A percentile compares a stretch with the other conserved stretches of the same genome.
Evolutionary conservation across 2,329 filamentous ascomycete species (phyloP).

Genomic region (Aspergillus luchuensis): DNA sequence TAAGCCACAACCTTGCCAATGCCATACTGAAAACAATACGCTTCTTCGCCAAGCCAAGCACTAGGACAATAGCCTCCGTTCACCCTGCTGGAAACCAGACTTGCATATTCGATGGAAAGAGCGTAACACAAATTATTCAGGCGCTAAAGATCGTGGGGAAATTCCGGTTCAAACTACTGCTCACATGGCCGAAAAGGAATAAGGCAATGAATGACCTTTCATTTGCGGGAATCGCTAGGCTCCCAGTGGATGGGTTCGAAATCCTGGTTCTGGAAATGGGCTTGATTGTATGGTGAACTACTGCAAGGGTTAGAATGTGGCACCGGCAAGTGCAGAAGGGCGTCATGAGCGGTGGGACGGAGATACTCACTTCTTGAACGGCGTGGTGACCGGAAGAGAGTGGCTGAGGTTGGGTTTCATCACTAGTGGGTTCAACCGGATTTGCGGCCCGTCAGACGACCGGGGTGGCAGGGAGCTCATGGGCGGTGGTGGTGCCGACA

Average conservation of each 20-base stretch:
- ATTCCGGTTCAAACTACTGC: not conserved
- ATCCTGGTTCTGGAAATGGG: constrained; percentile 50
- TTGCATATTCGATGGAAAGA: constrained; percentile 5
- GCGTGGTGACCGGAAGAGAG: constrained; percentile 43
- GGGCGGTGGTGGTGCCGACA: constrained; percentile 32
- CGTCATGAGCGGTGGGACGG: not conserved
- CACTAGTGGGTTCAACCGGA: constrained; percentile 45
- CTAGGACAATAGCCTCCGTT: constrained; percentile 3
- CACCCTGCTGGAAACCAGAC: constrained; percentile 3
- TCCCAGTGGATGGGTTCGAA: constrained; percentile 51
- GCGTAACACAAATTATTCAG: constrained; percentile 2
- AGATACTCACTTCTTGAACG: constrained; percentile 45
- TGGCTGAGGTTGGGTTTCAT: constrained; percentile 45
- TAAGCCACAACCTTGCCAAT: constrained; percentile 6
- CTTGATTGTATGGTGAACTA: constrained; percentile 49
- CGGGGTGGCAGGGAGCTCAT: constrained; percentile 39
- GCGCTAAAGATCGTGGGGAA: constrained; percentile 5
- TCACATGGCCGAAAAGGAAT: not conserved
- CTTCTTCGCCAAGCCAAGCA: constrained; percentile 3
- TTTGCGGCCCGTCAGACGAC: constrained; percentile 42
- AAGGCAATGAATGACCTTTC: not conserved
- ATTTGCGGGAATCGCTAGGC: constrained; percentile 42
- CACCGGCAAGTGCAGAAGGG: not conserved
- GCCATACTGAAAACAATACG: constrained; percentile 1
- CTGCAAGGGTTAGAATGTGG: constrained; percentile 4